Evolutionary conservation across 768 basidiomycete species (phyloP), one percentile per base, ranked within the genome.

Genomic region (Mycena sanguinolenta): DNA sequence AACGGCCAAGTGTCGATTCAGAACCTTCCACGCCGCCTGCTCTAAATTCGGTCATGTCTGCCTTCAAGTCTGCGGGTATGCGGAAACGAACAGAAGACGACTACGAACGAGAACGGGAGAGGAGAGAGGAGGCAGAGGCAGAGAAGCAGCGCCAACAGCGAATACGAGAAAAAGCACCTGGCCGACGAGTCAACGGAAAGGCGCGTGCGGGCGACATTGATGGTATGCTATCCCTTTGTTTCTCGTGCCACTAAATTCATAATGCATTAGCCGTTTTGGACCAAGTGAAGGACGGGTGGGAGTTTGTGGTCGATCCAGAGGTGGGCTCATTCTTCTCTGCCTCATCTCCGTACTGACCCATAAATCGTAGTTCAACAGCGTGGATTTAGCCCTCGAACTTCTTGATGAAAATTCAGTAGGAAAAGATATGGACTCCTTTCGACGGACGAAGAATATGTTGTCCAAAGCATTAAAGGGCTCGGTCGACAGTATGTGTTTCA

Each of bases 211-310:
- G 94, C 9, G 95, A 96, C 77, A 94, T 97, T 73, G 96, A 97
- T 78, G 93, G 94, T 92, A 79, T 74, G 39, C 36, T 27, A 42
- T 60, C 49, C 36, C 17, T 46, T 39, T 19, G n/a, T 12, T 36
- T 21, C 39, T 21, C 3, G 39, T 42, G 38, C 17, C 34, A 25
- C 19, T 54, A 36, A 9, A 61, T 9, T 28, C 27, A 19, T 38
- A 49, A 23, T 63, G 1, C 72, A n/a, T 46, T 27, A 97, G 95
- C 93, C 71, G 87, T 97, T 17, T 81, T 98, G 70, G 91, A 95
- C 72, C 90, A 95, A 79, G 94, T 98, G 73, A 91, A 88, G 77
- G 92, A 94, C 73, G 95, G 93, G 64, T 98, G 96, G 96, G 93
- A 94, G 75, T 92, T 95, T 76, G 91, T 96, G 36, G 89, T 92